Base-by-base conservation (phyloP, 1,284 basidiomycete genomes). In the Ustilago shanxiensis region DNA sequence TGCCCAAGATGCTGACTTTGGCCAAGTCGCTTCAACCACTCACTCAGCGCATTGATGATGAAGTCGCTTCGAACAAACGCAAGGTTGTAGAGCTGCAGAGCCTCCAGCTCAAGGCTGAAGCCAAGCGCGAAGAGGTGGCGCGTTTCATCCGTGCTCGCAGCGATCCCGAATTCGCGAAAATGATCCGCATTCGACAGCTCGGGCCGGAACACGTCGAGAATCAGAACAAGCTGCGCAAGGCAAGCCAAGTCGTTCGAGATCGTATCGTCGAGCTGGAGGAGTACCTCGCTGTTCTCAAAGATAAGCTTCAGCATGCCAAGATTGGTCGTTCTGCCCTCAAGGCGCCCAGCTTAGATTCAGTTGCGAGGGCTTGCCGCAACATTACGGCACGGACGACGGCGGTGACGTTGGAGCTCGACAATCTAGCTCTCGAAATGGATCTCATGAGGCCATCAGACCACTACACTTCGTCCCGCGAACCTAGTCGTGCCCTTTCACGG, bases 191-290 rank as follows among this genome's bases (percentile, higher is more conserved):
- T 0, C 89, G 93, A 58, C 91, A 91, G n/a, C 88, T 95, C n/a
- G 92, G 92, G 7, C 94, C 94, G 0, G 94, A 95, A 81, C 91
- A 93, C 81, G 87, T 91, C n/a, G 94, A 95, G 84, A 91, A 91
- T 3, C 94, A 94, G 83, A 90, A 88, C 13, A 91, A 91, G 61
- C 87, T 95, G 29, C 89, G 93, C 47, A 90, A 91, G 63, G 88
- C 89, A 62, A 90, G 93, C 41, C 88, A 94, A 91, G 85, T 88
- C 16, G 90, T 93, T 35, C 90, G 89, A 28, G 91, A 92, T 70
- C 90, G 92, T 33, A 88, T 94, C 18, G 89, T 91, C 78, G 92
- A 93, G 81, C 88, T 95, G 10, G 93, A 95, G 79, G 90, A 91
- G 24, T 89, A 92, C 77, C 86, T 95, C 14, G 88, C 90, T 47